Base-by-base conservation (phyloP, 2,329 filamentous ascomycete genomes). In the Venturia asperata region DNA sequence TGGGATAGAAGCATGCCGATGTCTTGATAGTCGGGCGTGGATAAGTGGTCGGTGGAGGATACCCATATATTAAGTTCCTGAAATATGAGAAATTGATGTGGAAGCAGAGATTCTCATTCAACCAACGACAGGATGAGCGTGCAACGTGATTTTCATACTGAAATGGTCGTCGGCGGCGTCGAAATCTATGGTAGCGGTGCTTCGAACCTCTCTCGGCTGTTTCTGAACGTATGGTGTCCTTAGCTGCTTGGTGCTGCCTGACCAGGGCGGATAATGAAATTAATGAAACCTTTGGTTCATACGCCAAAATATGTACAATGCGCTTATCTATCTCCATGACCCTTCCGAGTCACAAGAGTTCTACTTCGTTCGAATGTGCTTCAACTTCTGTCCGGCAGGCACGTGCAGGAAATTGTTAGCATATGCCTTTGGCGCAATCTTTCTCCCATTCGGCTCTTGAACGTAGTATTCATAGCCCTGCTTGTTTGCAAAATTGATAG, bases 401-500 rank as follows among this genome's bases (percentile, higher is more conserved):
- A 87, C 87, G 81, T 95, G 92, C 68, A 92, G 75, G 78, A 97
- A 99, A 81, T 97, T 96, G 79, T 96, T 95, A 67, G 94, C 93
- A 77, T 99, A 99, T 13, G 91, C 89, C 85, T 99, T 99, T 67
- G 92, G 90, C 19, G 86, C 81, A 72, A 97, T 88, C 74, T 88
- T 89, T 74, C 94, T 87, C 78, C 86, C 85, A 74, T 97, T 95
- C 43, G 94, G 93, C 80, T 97, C 94, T 82, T 97, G 94, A 30
- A 99, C 92, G 76, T 94, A 97, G 79, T 96, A 99, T 76, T 99
- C 93, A 76, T 99, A 99, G 43, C 95, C 94, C 78, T 99, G 94
- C 84, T 97, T 99, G 81, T 97, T 90, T 30, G 95, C 94, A 74
- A 99, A 99, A 66, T 83, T 81, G 72, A 99, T 93, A 69, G 94